Base-by-base conservation (phyloP, 2,329 filamentous ascomycete genomes). In the Camptophora hylomeconis region DNA sequence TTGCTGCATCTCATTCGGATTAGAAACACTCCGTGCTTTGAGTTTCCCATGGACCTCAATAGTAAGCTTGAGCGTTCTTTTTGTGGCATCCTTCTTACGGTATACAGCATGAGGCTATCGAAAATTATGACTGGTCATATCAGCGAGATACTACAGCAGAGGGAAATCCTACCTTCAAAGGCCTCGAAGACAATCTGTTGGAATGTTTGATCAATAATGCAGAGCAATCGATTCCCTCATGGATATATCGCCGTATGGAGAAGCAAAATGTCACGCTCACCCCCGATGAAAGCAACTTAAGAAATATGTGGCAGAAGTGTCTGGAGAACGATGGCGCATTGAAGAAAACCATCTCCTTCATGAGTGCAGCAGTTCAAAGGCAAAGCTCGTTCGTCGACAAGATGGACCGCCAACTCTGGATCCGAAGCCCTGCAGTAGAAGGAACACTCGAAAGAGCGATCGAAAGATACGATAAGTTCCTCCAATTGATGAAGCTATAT, bases 351-450 rank as follows among this genome's bases (percentile, higher is more conserved):
- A n/a, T n/a, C n/a, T n/a, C n/a, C n/a, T n/a, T n/a, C n/a, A n/a
- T n/a, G n/a, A n/a, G n/a, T 1, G 49, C 46, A 8, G 51, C 51
- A 14, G 53, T 61, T 19, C 29, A 41, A 8, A 53, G 57, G 2
- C 58, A 62, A 34, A 40, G 41, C 10, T 31, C 39, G 8, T 61
- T 61, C 29, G 46, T 54, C 28, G 46, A 54, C 17, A 61, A 61
- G 45, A 61, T 61, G 56, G 42, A 51, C 25, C 28, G 26, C 0
- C 44, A 51, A 25, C 47, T 56, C 20, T 61, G 57, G 58, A 50
- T 58, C 10, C 46, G 51, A 7, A 53, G 52, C 17, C 55, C 57
- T 0, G 45, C 48, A 2, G 24, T 52, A 0, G 30, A 44, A 1
- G 52, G 49, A 1, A 62, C 56, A 0, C 24, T 62, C 2, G 16